Conservation (phyloP, 257 asterid species). For the Apocynum venetum region DNA sequence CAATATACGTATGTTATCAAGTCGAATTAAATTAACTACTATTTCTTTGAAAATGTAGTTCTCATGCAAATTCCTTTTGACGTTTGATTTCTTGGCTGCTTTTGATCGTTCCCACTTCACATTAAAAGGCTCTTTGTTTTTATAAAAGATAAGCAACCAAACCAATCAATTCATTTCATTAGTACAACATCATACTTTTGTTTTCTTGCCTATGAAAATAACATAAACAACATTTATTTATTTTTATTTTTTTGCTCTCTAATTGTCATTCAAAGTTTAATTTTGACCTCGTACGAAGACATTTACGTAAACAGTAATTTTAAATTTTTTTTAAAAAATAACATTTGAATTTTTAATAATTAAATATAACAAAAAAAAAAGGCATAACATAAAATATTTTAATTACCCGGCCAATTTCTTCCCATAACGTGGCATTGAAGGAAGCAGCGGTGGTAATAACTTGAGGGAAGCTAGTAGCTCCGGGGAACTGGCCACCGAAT, state of each 20-base stretch:
- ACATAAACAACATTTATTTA: neutral
- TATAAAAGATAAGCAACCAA: neutral
- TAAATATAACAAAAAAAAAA: too few species aligned
- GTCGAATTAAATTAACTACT: too few species aligned
- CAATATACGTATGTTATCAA: neutral
- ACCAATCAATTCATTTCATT: neutral
- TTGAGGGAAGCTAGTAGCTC: conserved; percentile 92
- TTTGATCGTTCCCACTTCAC: neutral
- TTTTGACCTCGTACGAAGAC: too few species aligned
- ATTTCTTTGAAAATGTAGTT: neutral
- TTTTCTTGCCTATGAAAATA: neutral
- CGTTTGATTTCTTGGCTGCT: neutral
- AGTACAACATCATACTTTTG: too few species aligned
- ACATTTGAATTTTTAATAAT: too few species aligned
- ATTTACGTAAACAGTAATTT: too few species aligned
- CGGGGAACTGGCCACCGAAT: conserved; percentile 66
- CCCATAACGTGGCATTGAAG: conserved; percentile 76
- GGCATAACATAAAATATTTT: neutral
- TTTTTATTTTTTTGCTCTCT: too few species aligned
- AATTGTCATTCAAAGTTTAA: too few species aligned
- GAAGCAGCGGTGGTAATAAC: conserved; percentile 85
- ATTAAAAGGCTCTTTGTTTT: too few species aligned
- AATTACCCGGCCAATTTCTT: conserved; percentile 69
- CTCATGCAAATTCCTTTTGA: conserved; percentile 8
- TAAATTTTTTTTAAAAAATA: too few species aligned